A percentile compares a stretch with the other conserved stretches of the same genome.
Evolutionary conservation across 306 rosid genomes (phyloP).

Genomic region (Gleditsia sinensis): DNA sequence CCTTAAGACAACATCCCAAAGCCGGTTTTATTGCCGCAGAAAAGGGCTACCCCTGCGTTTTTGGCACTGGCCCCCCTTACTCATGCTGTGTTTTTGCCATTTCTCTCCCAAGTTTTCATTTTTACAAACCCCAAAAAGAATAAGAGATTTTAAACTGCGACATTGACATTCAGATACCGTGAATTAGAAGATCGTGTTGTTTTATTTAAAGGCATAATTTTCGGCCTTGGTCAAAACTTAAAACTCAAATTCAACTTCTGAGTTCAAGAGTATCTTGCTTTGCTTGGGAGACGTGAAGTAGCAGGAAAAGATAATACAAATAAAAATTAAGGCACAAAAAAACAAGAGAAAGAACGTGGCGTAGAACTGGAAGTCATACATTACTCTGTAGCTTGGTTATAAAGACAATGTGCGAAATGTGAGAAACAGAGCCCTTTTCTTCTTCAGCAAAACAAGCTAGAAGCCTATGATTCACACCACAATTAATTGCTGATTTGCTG

Average conservation of each 20-base stretch:
- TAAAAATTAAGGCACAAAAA: slow-evolving; percentile 30
- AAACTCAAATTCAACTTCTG: slow-evolving; percentile 21
- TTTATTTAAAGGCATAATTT: slow-evolving; percentile 10
- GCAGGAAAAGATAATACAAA: neutral
- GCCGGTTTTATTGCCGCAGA: slow-evolving; percentile 65
- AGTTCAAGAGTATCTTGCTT: neutral
- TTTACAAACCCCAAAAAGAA: neutral
- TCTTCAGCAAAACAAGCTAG: slow-evolving; percentile 59
- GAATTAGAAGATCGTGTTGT: neutral
- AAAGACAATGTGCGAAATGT: slow-evolving; percentile 33
- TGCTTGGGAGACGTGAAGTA: neutral
- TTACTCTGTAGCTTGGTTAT: slow-evolving; percentile 39
- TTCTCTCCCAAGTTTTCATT: neutral
- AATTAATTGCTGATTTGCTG: slow-evolving; percentile 27
- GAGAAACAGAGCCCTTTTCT: slow-evolving; percentile 47
- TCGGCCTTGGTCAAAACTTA: slow-evolving; percentile 32
- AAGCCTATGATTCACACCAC: slow-evolving; percentile 31
- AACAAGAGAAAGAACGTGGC: slow-evolving; percentile 41
- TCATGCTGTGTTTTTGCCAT: neutral
- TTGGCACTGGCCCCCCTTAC: slow-evolving; percentile 47
- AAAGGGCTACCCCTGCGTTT: slow-evolving; percentile 66
- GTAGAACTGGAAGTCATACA: slow-evolving; percentile 25
- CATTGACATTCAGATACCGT: slow-evolving; percentile 1
- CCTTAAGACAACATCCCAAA: slow-evolving; percentile 45
- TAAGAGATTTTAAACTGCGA: neutral